Base-by-base conservation (phyloP, 208 protist species). In the Acanthamoeba quina region DNA sequence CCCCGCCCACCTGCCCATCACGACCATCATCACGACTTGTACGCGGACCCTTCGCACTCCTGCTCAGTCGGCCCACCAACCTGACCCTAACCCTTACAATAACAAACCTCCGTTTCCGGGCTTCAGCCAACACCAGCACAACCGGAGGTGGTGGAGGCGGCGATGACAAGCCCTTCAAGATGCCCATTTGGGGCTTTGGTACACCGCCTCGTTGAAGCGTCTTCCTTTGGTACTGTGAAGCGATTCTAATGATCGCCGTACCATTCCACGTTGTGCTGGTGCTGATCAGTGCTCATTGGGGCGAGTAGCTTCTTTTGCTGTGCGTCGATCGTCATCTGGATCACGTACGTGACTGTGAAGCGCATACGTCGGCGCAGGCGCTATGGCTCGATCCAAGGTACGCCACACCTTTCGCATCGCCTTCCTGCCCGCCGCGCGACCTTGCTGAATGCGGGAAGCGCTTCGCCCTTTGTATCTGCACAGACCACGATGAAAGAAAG, bases 181-280 rank as follows among this genome's bases (percentile, higher is more conserved):
- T 91, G 85, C 85, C 85, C 34, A 29, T 74, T 11, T 91, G 85
- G 85, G 85, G 85, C 15, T 86, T 31, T 24, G 49, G 78, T 86
- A 62, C 31, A n/a, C 31, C 34, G 17, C n/a, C 29, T 41, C 29
- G 68, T 44, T 47, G 44, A 47, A 13, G 44, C 44, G 44, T 47
- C 54, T 58, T 15, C 11, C 54, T 58, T 58, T 47, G 44, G 44
- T 37, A 7, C 4, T 47, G 44, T 13, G 44, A 47, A 47, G 2
- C 44, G 44, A 47, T 47, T 13, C 54, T 58, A 6, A 58, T 5
- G 24, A 15, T 58, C 19, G 11, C 17, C 21, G 15, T 47, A 47
- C 44, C 44, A 47, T 47, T 9, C 44, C 44, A 47, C 1, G 56
- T 56, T 52, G 34, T 31, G 24, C 24, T 54, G 37, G 17, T 49